Evolutionary conservation across 352 stramenopile genomes (phyloP).

Genomic region (Phytophthora constricta): DNA sequence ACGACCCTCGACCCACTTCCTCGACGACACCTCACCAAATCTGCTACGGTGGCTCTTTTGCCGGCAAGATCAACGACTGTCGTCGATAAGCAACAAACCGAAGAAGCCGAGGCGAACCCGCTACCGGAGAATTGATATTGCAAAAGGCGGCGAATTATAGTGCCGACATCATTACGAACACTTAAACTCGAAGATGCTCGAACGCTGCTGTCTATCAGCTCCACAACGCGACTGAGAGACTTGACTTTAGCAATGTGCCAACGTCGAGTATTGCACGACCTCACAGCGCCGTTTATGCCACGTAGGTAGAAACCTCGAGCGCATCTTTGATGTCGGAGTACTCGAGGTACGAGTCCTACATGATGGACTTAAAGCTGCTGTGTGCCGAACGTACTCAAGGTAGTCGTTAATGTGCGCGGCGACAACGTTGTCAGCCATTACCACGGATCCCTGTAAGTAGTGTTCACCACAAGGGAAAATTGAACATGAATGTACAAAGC

Average conservation of each 20-base stretch:
- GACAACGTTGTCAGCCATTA: conserved; percentile 53
- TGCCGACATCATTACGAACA: too few species aligned
- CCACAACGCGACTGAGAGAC: too few species aligned
- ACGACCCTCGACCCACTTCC: conserved; percentile 44
- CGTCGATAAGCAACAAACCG: neutral
- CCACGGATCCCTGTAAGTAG: conserved; percentile 35
- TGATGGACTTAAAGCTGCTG: conserved; percentile 37
- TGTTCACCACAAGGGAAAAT: neutral
- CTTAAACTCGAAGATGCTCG: too few species aligned
- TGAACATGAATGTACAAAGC: neutral
- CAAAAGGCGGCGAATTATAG: too few species aligned
- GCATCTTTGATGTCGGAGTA: conserved; percentile 48
- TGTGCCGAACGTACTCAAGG: conserved; percentile 46
- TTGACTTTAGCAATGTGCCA: too few species aligned
- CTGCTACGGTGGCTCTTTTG: neutral
- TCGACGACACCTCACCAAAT: conserved; percentile 27
- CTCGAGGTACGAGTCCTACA: conserved; percentile 47
- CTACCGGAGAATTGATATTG: neutral
- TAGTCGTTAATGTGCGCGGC: conserved; percentile 39
- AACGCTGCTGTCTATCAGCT: too few species aligned
- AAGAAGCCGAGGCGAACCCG: neutral
- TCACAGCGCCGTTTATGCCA: conserved; percentile 2
- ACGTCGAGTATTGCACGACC: too few species aligned
- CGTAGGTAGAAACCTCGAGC: conserved; percentile 46
- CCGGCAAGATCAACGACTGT: conserved; percentile 10